Conservation (phyloP, 1,139 yeast genomes). For the Scheffersomyces stambukii region DNA sequence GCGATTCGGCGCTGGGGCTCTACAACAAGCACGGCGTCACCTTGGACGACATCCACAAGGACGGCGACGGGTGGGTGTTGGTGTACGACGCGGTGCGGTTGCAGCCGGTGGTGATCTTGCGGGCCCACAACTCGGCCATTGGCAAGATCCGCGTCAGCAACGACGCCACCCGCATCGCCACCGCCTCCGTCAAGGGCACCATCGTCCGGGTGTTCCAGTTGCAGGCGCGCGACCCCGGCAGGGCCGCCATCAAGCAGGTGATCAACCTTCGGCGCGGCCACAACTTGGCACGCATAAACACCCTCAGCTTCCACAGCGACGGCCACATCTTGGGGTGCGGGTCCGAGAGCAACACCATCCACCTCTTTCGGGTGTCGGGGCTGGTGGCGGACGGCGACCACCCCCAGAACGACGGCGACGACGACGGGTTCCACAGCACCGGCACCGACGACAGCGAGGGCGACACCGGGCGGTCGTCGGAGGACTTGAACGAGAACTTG, state of each 20-base stretch:
- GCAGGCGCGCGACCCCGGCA: conserved; percentile 11
- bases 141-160: conserved; percentile 46
- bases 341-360: conserved; percentile 66
- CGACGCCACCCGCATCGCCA: conserved; percentile 54
- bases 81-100: conserved; percentile 59
- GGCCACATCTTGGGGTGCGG: conserved; percentile 57
- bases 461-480: conserved; percentile 14
- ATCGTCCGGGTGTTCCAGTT: conserved; percentile 50
- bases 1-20: conserved; percentile 4
- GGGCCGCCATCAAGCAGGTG: conserved; percentile 23
- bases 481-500: conserved; percentile 40
- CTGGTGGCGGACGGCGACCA: conserved; percentile 11
- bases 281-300: conserved; percentile 52
- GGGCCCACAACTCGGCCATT: conserved; percentile 54
- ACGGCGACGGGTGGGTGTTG: conserved; percentile 39
- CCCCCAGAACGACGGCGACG: conserved; percentile 6
- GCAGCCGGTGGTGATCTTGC: conserved; percentile 52
- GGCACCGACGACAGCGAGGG: conserved; percentile 12
- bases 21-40: conserved; percentile 13
- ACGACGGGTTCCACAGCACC: conserved; percentile 5
- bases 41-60: conserved; percentile 22
- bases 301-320: conserved; percentile 50
- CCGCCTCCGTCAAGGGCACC: conserved; percentile 72
- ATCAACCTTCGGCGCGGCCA: conserved; percentile 69
- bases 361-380: conserved; percentile 46